Evolutionary conservation across 352 stramenopile genomes (phyloP).

Genomic region (Globisporangium paddicum): DNA sequence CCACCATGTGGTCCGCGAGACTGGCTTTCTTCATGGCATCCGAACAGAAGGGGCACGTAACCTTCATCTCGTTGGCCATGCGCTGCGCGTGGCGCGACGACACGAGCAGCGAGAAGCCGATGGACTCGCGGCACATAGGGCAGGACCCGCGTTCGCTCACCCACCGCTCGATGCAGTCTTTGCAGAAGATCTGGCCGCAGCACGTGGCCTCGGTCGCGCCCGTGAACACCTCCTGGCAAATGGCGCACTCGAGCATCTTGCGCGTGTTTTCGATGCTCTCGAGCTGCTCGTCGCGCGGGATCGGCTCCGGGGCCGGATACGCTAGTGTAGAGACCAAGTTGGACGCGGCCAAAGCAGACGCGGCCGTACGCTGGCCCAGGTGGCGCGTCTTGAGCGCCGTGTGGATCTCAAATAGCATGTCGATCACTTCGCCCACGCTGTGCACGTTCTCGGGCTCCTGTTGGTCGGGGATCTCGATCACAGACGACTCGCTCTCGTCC

Average conservation of each 20-base stretch:
- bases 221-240: conserved; percentile 82
- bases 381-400: conserved; percentile 74
- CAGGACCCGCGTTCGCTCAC: conserved; percentile 76
- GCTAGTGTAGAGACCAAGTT: conserved; percentile 73
- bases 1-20: conserved; percentile 54
- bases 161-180: conserved; percentile 80
- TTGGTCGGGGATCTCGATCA: conserved; percentile 28
- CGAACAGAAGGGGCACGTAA: conserved; percentile 59
- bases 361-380: conserved; percentile 70
- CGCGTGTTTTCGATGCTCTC: conserved; percentile 75
- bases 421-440: conserved; percentile 67
- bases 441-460: conserved; percentile 19
- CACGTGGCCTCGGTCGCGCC: conserved; percentile 70
- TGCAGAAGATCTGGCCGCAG: conserved; percentile 85
- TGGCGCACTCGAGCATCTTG: conserved; percentile 85
- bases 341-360: conserved; percentile 61
- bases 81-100: conserved; percentile 65
- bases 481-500: not conserved
- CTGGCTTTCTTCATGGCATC: conserved; percentile 70
- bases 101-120: conserved; percentile 62
- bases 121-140: conserved; percentile 76
- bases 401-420: conserved; percentile 86
- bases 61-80: conserved; percentile 86
- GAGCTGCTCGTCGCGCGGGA: conserved; percentile 72
- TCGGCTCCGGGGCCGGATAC: conserved; percentile 41